Evolutionary conservation across 139 green algal species (phyloP), one percentile per base, ranked within the genome.

Genomic region (Chlamydomonas sphaeroides): DNA sequence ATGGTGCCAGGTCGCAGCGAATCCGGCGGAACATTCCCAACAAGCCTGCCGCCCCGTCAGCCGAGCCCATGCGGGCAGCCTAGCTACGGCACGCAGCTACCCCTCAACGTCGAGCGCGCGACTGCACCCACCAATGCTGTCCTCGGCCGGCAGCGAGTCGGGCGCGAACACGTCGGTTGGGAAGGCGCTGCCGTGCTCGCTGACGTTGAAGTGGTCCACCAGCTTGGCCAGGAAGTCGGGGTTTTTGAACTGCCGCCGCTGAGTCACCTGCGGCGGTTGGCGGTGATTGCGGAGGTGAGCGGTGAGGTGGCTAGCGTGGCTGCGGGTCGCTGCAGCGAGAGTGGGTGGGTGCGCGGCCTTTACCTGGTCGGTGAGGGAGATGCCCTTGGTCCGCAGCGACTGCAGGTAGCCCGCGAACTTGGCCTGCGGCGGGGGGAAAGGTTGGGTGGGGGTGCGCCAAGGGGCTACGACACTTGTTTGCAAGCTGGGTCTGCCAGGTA

Each of bases 191-290:
- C 79, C 79, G 67, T 79, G 68, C 68, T 85, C 41, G 57, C 73
- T 66, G 49, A 85, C 49, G 65, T 70, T 20, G 65, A 84, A 84
- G 65, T 84, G 77, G 18, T 84, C 65, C 35, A 84, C 77, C 35
- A 84, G 77, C 77, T 84, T 84, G 11, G 75, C 48, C 28, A 84
- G 51, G 36, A 84, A 84, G 65, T 84, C 77, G n/a, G 77, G 77
- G 65, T 84, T 84, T 65, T 65, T 65, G 65, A 76, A 84, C 65
- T n/a, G n/a, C n/a, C n/a, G n/a, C n/a, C n/a, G n/a, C n/a, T n/a
- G n/a, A n/a, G n/a, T n/a, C n/a, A n/a, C n/a, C n/a, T n/a, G n/a
- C n/a, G n/a, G n/a, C n/a, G n/a, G n/a, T n/a, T n/a, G n/a, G n/a
- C n/a, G n/a, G n/a, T n/a, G n/a, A n/a, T n/a, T n/a, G n/a, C n/a